Evolutionary conservation across 495 filamentous ascomycete genomes (phyloP), one percentile per base, ranked within the genome.

Genomic region (Penicillium arizonense): DNA sequence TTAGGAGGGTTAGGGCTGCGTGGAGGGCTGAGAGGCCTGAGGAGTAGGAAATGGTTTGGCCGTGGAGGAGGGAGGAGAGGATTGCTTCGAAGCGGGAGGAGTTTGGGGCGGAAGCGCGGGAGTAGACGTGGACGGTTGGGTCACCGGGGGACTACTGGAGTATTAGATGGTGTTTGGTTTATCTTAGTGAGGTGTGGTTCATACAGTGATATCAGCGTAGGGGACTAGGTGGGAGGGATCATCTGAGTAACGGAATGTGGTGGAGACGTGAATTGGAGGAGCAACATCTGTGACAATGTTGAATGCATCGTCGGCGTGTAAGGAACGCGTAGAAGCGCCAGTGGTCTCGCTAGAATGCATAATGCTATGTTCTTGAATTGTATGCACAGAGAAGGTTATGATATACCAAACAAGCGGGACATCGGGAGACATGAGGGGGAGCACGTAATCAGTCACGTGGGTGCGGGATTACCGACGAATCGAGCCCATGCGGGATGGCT

Each of bases 1-100:
- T 89, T 5, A 94, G 73, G 55, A 84, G 82, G 9, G 88, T 78
- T 13, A 96, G 77, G 18, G 90, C 73, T 14, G 88, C 91, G 71
- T 96, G 88, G 69, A 96, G 90, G 50, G 91, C 89, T 2, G 90
- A 82, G 16, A 96, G 83, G 20, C 94, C 94, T 5, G 89, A 94
- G 37, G 83, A 76, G 75, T 96, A 98, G 58, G 83, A 88, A 13
- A 95, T 64, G 3, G 78, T 71, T 1, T 85, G 80, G 4, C 83
- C 90, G 54, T 81, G 77, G 12, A 96, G 75, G 46, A 97, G 73
- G 24, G 82, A 77, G 14, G 84, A 79, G 16, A 97, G 85, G 48
- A 96, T 78, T 3, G 85, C 71, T 74, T 97, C 94, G 61, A 96
- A 82, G n/a, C 93, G 88, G 1, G 84, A 87, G 28, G 81, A 80